Evolutionary conservation across 441 rosid species (phyloP).

Genomic region (Erodium moschatum): DNA sequence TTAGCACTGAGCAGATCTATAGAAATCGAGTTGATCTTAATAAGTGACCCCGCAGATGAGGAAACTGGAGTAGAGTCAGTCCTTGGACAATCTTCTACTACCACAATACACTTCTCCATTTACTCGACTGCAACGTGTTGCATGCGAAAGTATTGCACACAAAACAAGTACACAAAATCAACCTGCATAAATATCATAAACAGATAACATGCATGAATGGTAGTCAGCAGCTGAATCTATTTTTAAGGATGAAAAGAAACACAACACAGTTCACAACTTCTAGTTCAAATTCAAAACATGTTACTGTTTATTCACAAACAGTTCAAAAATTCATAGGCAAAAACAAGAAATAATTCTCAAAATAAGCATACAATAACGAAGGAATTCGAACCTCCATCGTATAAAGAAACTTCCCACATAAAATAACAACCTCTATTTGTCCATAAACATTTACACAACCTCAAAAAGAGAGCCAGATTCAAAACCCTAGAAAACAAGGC

Average conservation of each 20-base stretch:
- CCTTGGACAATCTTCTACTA: constrained; percentile 31
- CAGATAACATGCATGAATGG: too few relatives aligned
- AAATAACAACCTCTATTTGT: constrained; percentile 35
- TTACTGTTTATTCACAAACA: constrained; percentile 20
- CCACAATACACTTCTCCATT: constrained; percentile 27
- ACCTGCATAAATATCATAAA: neutral
- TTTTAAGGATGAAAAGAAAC: constrained; percentile 12
- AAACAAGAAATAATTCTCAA: too few relatives aligned
- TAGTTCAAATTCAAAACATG: constrained; percentile 8
- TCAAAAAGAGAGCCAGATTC: constrained; percentile 15
- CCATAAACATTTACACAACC: constrained; percentile 19
- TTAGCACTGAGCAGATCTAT: constrained; percentile 47
- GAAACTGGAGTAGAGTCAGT: constrained; percentile 27
- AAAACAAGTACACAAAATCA: too few relatives aligned
- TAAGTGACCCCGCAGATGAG: constrained; percentile 40
- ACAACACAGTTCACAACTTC: neutral
- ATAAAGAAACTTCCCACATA: constrained; percentile 37
- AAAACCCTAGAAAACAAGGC: constrained; percentile 59
- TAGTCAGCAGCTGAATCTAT: neutral
- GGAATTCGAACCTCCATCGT: neutral
- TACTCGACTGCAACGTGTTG: too few relatives aligned
- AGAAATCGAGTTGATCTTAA: constrained; percentile 59
- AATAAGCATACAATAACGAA: neutral
- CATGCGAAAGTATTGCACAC: too few relatives aligned
- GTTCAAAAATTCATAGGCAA: too few relatives aligned